Conservation (phyloP, 148 eudicot species). For the Vaccinium darrowii region DNA sequence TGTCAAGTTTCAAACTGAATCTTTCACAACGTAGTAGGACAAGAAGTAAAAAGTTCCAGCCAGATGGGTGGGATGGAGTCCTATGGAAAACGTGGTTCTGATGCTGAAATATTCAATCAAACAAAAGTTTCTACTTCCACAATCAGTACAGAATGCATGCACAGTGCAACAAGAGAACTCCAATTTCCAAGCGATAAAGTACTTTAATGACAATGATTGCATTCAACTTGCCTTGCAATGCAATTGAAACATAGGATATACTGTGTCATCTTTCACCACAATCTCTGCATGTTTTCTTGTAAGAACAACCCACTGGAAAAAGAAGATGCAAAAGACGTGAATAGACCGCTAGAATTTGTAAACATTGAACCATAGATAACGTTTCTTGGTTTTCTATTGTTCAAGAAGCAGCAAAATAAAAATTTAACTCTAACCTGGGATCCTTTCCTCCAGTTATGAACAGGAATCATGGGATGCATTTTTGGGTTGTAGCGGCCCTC, state of each 20-base stretch:
- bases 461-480: conserved; percentile 80
- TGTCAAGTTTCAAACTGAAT: neutral
- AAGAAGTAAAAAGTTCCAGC: neutral
- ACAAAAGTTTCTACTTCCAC: neutral
- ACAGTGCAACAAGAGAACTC: conserved; percentile 5
- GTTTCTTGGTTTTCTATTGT: neutral
- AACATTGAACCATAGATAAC: neutral
- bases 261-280: conserved; percentile 62
- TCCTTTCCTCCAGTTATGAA: conserved; percentile 87
- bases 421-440: conserved; percentile 61
- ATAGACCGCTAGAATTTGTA: conserved; percentile 6
- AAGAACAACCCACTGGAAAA: conserved; percentile 85
- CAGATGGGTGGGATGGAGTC: neutral
- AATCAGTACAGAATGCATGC: neutral
- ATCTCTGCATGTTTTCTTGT: conserved; percentile 83
- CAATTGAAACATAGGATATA: conserved; percentile 68
- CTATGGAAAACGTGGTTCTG: neutral
- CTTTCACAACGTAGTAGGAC: neutral
- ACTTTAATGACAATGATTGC: neutral
- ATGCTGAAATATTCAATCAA: neutral
- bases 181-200: neutral
- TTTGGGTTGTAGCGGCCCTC: conserved; percentile 91
- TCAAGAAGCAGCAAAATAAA: neutral
- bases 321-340: conserved; percentile 19
- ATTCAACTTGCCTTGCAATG: conserved; percentile 75